Percentiles rank a stretch among this genome's conserved stretches.
phyloP scores from a whole-genome alignment of 2,329 filamentous ascomycete genomes.

The Magnaporthiopsis rhizophila region DNA sequence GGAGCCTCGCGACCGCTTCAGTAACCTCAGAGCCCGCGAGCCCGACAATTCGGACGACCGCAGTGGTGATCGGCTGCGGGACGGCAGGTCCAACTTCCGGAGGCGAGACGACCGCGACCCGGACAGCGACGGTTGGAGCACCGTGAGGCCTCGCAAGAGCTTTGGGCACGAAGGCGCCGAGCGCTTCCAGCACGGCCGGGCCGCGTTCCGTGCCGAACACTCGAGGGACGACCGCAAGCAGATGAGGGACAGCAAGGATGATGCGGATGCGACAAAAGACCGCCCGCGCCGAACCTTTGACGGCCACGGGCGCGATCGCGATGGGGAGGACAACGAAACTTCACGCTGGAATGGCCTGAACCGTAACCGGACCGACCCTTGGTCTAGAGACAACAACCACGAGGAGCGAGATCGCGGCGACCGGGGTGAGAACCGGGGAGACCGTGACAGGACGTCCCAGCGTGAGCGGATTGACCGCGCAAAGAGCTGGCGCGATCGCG shows the following conservation, averaged over 20 bases:
- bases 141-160: slow-evolving; percentile 65
- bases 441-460: slow-evolving; percentile 25
- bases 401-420: slow-evolving; percentile 6
- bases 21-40: slow-evolving; percentile 46
- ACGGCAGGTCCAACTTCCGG: slow-evolving; percentile 38
- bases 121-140: slow-evolving; percentile 67
- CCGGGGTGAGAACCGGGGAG: slow-evolving; percentile 23
- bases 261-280: slow-evolving; percentile 23
- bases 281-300: slow-evolving; percentile 21
- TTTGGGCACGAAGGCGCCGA: slow-evolving; percentile 66
- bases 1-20: slow-evolving; percentile 51
- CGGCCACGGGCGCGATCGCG: slow-evolving; percentile 32
- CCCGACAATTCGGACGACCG: slow-evolving; percentile 33
- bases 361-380: slow-evolving; percentile 63
- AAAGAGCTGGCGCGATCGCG: slow-evolving; percentile 54
- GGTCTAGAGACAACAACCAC: slow-evolving; percentile 38
- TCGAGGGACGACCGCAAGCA: slow-evolving; percentile 35
- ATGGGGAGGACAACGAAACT: slow-evolving; percentile 43
- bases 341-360: slow-evolving; percentile 56
- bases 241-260: slow-evolving; percentile 37
- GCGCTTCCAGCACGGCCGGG: slow-evolving; percentile 58
- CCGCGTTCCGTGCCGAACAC: slow-evolving; percentile 23
- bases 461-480: slow-evolving; percentile 50
- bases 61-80: slow-evolving; percentile 40
- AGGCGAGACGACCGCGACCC: slow-evolving; percentile 47